Evolutionary conservation across 768 basidiomycete species (phyloP).

Genomic region (Mycena polygramma): DNA sequence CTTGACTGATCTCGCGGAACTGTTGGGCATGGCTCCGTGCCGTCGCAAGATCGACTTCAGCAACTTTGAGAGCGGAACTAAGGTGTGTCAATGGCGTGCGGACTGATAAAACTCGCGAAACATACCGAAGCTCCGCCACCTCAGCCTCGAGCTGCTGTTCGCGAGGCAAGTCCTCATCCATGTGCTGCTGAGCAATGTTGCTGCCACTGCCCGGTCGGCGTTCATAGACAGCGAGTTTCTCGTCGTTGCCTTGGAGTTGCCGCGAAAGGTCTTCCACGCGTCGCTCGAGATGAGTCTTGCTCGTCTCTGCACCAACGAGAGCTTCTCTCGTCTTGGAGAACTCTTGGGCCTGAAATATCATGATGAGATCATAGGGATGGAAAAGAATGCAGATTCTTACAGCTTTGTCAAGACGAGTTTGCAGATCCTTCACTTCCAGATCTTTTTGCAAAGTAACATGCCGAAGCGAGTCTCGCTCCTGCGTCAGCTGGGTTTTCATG

Average conservation of each 20-base stretch:
- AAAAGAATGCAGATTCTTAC: constrained; percentile 56
- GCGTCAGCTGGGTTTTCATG: constrained; percentile 72
- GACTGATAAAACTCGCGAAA: constrained; percentile 11
- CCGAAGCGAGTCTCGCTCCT: constrained; percentile 82
- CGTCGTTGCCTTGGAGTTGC: constrained; percentile 81
- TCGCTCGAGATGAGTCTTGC: constrained; percentile 83
- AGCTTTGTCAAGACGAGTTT: constrained; percentile 75
- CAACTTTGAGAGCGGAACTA: constrained; percentile 82
- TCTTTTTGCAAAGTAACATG: constrained; percentile 85
- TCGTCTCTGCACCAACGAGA: constrained; percentile 80
- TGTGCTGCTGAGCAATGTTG: constrained; percentile 48
- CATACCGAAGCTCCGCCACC: constrained; percentile 86
- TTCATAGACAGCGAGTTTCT: constrained; percentile 91
- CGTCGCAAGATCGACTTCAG: constrained; percentile 80
- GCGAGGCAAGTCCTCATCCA: constrained; percentile 63
- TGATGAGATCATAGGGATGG: neutral
- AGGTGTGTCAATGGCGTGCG: neutral
- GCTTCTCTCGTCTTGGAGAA: constrained; percentile 77
- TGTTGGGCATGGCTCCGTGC: constrained; percentile 83
- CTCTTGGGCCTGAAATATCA: constrained; percentile 65
- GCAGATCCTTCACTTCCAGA: constrained; percentile 82
- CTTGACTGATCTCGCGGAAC: constrained; percentile 88
- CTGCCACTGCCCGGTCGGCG: constrained; percentile 61
- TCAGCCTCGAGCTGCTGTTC: constrained; percentile 89
- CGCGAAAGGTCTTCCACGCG: constrained; percentile 71